A percentile compares a stretch with the other conserved stretches of the same genome.
Evolutionary conservation across 2,329 filamentous ascomycete species (phyloP).

Genomic region (Diaporthe citrichinensis): DNA sequence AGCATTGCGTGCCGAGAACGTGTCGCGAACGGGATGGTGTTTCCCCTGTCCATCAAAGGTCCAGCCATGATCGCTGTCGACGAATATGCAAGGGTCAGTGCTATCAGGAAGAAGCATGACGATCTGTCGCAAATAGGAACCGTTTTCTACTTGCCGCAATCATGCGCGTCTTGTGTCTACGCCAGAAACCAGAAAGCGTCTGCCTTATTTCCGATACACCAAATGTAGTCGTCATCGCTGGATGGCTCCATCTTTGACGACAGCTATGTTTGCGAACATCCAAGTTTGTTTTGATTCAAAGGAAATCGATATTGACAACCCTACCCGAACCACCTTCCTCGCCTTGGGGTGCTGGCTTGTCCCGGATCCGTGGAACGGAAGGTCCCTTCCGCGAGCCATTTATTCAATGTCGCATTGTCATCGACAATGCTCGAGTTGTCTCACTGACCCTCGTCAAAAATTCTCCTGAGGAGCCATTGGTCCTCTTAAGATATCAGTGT

Average conservation of each 20-base stretch:
- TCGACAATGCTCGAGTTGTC: not conserved
- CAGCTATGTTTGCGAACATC: not conserved
- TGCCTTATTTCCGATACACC: not conserved
- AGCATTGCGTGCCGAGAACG: not conserved
- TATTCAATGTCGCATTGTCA: not conserved
- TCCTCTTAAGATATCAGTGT: not conserved
- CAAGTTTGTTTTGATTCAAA: not conserved
- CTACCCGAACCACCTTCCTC: not conserved
- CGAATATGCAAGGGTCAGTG: not conserved
- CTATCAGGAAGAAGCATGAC: not conserved
- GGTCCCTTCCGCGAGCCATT: slow-evolving; percentile 16
- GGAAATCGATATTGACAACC: not conserved
- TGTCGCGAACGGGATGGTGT: not conserved
- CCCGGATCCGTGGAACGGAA: slow-evolving; percentile 18
- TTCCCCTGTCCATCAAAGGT: slow-evolving; percentile 9
- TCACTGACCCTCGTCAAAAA: not conserved
- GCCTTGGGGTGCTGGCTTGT: not conserved
- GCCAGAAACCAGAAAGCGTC: not conserved
- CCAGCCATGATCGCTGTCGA: slow-evolving; percentile 11
- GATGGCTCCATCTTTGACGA: too few species aligned
- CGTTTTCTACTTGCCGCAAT: not conserved
- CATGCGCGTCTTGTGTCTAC: too few species aligned
- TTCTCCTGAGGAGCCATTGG: not conserved
- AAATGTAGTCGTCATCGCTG: not conserved
- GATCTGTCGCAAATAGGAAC: not conserved